Base-by-base conservation (phyloP, 108 stramenopile genomes). In the Stephanodiscus triporus region DNA sequence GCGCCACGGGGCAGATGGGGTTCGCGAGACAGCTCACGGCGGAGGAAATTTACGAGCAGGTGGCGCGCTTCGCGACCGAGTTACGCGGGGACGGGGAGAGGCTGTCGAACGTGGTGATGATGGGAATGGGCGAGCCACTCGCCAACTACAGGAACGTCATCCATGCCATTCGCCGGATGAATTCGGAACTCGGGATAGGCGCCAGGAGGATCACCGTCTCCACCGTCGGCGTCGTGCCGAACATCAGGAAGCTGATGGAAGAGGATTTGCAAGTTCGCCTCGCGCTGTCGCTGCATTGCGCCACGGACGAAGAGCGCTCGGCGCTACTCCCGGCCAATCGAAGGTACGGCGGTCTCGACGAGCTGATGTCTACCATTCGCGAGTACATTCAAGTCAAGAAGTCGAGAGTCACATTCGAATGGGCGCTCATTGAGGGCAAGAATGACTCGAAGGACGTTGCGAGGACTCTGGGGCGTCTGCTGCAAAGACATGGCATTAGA, bases 101-200 rank as follows among this genome's bases (percentile, higher is more conserved):
- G 11, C 63, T 99, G 16, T 86, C 84, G 3, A 99, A 99, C 78
- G 86, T 99, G 51, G 98, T 99, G 10, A 92, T 98, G 66, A 98
- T 98, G 98, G 97, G 97, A 0, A 97, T 97, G 97, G 97, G 97
- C 0, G 92, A 92, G 57, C 91, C 98, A 16, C 66, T 98, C 69
- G 93, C 93, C 19, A 99, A 98, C 78, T 97, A 96, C 73, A 69
- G 90, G 27, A 97, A 96, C 80, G 98, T 99, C 9, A 75, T 95
- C 57, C 75, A 63, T 22, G 96, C 98, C 0, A 86, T 98, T 34
- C 68, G 87, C 40, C 73, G 95, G 6, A 96, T 99, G 70, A 95
- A 89, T 72, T 30, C 64, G 9, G 95, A 97, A 32, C 77, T 98
- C 68, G 97, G 97, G 10, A 97, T 99, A 64, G 97, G 97, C 3